Evolutionary conservation across 2,329 filamentous ascomycete genomes (phyloP).

Genomic region (Dendryphion nanum): DNA sequence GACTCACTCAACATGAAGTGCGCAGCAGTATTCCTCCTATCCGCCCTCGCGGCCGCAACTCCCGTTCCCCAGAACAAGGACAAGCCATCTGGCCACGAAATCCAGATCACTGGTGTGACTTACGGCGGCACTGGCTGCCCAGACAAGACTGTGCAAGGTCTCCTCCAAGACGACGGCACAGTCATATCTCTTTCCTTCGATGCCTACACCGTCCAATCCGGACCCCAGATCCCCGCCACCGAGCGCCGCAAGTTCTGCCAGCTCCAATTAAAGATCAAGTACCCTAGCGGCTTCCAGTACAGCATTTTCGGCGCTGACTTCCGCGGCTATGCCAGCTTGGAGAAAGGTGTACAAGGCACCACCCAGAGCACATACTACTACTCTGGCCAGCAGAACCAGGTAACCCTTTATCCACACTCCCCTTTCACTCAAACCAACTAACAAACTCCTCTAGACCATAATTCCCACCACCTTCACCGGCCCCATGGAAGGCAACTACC

Average conservation of each 20-base stretch:
- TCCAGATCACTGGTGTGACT: constrained; percentile 39
- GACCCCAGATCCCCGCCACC: constrained; percentile 36
- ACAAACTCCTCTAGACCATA: constrained; percentile 16
- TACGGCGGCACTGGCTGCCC: constrained; percentile 47
- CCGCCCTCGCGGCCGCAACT: constrained; percentile 11
- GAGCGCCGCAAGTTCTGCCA: constrained; percentile 50
- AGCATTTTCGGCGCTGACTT: constrained; percentile 48
- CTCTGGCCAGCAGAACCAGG: constrained; percentile 42
- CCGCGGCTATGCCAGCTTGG: constrained; percentile 46
- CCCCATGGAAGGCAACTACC: constrained; percentile 20
- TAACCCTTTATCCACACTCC: constrained; percentile 7
- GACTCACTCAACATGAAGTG: constrained; percentile 15
- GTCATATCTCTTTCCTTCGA: constrained; percentile 51
- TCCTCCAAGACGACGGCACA: constrained; percentile 39
- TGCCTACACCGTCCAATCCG: constrained; percentile 46
- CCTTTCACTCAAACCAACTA: neutral
- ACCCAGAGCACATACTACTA: constrained; percentile 53
- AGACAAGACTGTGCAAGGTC: constrained; percentile 30
- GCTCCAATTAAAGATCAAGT: constrained; percentile 48
- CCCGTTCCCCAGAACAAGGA: constrained; percentile 12
- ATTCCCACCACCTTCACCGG: constrained; percentile 34
- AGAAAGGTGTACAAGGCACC: constrained; percentile 41
- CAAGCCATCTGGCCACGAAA: constrained; percentile 19
- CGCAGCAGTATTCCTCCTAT: constrained; percentile 11
- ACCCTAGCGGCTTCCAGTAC: constrained; percentile 49